These are phyloP conservation scores for Cyclotella distinguenda DNA, from an alignment of 108 stramenopile species.

Conservation along the genomic window DNA sequence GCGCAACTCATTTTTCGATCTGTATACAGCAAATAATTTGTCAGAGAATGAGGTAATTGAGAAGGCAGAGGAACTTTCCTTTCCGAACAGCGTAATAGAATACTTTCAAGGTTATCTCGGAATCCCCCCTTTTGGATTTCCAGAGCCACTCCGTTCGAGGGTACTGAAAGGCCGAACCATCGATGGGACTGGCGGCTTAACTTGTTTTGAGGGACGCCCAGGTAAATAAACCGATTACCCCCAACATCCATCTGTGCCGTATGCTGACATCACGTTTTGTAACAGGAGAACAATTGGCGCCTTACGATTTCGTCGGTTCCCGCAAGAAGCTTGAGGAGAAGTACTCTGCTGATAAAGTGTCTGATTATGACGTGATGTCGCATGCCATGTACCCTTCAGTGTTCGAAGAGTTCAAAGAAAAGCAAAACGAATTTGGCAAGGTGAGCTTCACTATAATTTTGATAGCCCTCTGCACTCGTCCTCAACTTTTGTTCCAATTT, in stretches of 20 bases:
- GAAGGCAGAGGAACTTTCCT: conserved; percentile 84
- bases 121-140: conserved; percentile 94
- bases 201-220: conserved; percentile 90
- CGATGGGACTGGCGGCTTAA: conserved; percentile 73
- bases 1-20: not conserved
- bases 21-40: conserved; percentile 70
- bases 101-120: conserved; percentile 93
- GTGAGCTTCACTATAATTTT: too few relatives aligned
- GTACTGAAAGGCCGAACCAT: conserved; percentile 40
- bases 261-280: not conserved
- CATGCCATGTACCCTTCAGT: conserved; percentile 92
- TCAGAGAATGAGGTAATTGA: conserved; percentile 88
- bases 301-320: conserved; percentile 78
- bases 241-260: not conserved
- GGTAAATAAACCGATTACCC: not conserved
- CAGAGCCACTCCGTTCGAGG: conserved; percentile 75
- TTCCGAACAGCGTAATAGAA: conserved; percentile 92
- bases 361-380: conserved; percentile 86
- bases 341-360: conserved; percentile 66
- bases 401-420: conserved; percentile 84
- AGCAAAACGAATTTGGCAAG: conserved; percentile 72
- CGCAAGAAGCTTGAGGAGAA: conserved; percentile 68
- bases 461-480: too few relatives aligned
- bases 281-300: conserved; percentile 82
- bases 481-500: too few relatives aligned